These are phyloP conservation scores for Chalciporus pseudorubinellus DNA, from an alignment of 768 basidiomycete species.

Conservation along the genomic window DNA sequence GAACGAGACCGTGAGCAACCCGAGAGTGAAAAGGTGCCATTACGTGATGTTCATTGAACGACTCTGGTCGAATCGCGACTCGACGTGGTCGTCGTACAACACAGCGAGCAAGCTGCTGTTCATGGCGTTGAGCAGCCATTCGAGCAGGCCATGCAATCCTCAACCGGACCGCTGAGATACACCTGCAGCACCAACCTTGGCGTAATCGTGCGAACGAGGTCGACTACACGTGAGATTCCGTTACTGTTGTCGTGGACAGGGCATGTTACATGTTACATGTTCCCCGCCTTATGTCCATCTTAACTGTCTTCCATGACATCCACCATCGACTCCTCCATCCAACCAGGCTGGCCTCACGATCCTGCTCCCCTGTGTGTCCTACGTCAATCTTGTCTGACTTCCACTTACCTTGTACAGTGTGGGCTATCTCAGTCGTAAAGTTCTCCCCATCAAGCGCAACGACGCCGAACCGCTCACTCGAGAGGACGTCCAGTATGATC, in stretches of 20 bases:
- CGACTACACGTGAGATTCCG: constrained; percentile 37
- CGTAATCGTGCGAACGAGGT: constrained; percentile 30
- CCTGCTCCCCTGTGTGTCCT: constrained; percentile 51
- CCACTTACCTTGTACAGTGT: constrained; percentile 36
- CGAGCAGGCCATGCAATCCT: background rate
- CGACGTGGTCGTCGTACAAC: constrained; percentile 4
- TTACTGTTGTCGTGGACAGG: constrained; percentile 1
- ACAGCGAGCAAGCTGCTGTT: constrained; percentile 6
- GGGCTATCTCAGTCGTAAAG: constrained; percentile 58
- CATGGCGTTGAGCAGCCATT: constrained; percentile 2
- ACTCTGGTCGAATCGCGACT: background rate
- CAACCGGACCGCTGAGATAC: background rate
- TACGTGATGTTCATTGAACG: constrained; percentile 18
- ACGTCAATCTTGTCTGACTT: constrained; percentile 9
- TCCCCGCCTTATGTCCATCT: constrained; percentile 34
- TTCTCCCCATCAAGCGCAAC: constrained; percentile 75
- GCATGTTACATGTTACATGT: no score
- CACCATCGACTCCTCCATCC: constrained; percentile 35
- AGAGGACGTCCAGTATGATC: constrained; percentile 83
- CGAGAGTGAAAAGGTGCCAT: no score
- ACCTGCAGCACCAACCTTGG: constrained; percentile 13
- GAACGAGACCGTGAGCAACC: no score
- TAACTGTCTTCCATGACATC: constrained; percentile 44
- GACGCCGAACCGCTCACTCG: constrained; percentile 83
- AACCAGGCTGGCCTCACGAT: constrained; percentile 45